Evolutionary conservation across 2,329 filamentous ascomycete species (phyloP), one percentile per base, ranked within the genome.

Genomic region (Diplodia intermedia): DNA sequence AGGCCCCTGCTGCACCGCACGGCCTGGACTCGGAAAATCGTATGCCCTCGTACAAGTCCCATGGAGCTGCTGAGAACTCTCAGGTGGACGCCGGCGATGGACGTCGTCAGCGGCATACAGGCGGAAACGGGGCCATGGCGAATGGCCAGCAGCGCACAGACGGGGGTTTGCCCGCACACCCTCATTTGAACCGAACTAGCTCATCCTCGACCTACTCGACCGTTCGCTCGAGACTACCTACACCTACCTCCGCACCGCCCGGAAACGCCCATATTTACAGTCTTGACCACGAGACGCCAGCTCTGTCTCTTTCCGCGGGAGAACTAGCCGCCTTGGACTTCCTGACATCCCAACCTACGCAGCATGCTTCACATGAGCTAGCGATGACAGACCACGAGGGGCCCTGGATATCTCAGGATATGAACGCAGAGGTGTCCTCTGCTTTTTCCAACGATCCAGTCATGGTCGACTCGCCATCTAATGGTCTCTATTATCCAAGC

Each of bases 241-340:
- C 55, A 12, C 55, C 66, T 18, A 40, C 49, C 15, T 62, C 66
- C 20, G 55, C 38, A 18, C 66, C 66, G 11, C 23, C 66, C 14
- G 33, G 38, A 2, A 71, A 72, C 23, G 47, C 70, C 9, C 71
- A 72, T 67, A 69, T 69, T 2, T 68, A 70, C 31, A 68, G 69
- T 47, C 56, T 55, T 12, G 53, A 68, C 4, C 31, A 67, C 15
- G 50, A 56, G n/a, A 26, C 60, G 20, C 29, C 60, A 7, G 47
- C 36, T 23, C 6, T 63, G 26, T 57, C 67, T 12, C 57, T 65
- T 15, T 68, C 67, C 7, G 57, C 61, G 14, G 66, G 66, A 18
- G 66, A 68, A 43, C 52, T 68, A 14, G 67, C 67, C 8, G 57
- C 67, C 33, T 31, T 63, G 31, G 57, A 63, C 26, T 68, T 68